Base-by-base conservation (phyloP, 257 asterid species). In the Asclepias syriaca region DNA sequence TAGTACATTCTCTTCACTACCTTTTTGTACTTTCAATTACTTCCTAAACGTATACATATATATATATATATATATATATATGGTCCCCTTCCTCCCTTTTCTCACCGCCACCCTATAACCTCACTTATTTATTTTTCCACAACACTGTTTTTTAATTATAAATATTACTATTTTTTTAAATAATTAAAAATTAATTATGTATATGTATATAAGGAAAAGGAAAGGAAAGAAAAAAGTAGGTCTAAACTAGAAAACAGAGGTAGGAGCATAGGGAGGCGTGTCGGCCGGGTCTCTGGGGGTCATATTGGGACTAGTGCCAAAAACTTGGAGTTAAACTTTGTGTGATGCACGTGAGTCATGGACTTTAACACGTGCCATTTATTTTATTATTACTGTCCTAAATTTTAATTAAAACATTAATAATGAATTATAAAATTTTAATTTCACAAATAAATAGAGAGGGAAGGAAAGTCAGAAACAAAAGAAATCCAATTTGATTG, bases 401-500 rank as follows among this genome's bases (percentile, higher is more conserved):
- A 46, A 12, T 48, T 48, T 60, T 59, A 4, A 63, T 14, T 29
- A 15, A 24, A 57, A 29, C 34, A 29, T 29, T 29, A 29, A 29
- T 29, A 24, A 24, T 24, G 27, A 24, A 24, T 24, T 24, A 24
- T 24, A 24, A 24, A 24, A 24, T 24, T 24, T 24, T 0, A 24
- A 24, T 24, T 24, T 24, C 27, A 24, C 0, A 24, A 24, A 24
- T 24, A 24, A 24, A 24, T 24, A 24, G 27, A 24, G 27, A 24
- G 27, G 27, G 27, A 24, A n/a, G 22, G 66, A 12, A 13, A 13
- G 55, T 55, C 68, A 4, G 19, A 65, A 54, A 70, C 73, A 77
- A 65, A 72, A 77, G 77, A 70, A 72, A 81, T 81, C 80, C 77
- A 49, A 66, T 53, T 65, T 72, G 88, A 88, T 88, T 82, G 92